These are phyloP conservation scores for Geotrichum histeridarum DNA, from an alignment of 1,139 yeast genomes.

Conservation along the genomic window DNA sequence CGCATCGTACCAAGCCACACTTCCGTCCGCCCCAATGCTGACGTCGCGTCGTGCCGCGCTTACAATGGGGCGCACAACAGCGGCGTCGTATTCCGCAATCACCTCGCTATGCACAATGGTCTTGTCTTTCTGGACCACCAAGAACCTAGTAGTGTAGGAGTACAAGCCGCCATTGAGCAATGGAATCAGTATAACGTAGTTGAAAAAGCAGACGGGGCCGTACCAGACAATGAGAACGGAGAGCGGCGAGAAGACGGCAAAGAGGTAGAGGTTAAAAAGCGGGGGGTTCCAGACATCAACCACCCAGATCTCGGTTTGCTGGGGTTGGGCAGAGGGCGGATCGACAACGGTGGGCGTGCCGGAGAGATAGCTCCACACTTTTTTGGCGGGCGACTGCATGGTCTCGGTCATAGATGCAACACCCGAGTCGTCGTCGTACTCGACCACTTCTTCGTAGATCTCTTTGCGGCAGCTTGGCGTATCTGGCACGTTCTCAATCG, in stretches of 20 bases:
- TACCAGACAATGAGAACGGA: slow-evolving; percentile 43
- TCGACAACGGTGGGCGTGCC: too few species aligned
- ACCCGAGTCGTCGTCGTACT: neutral
- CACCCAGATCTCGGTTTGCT: slow-evolving; percentile 42
- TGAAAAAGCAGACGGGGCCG: slow-evolving; percentile 41
- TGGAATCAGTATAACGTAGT: slow-evolving; percentile 30
- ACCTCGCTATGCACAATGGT: slow-evolving; percentile 57
- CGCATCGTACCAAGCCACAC: slow-evolving; percentile 41
- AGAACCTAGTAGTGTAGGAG: slow-evolving; percentile 44
- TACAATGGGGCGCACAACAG: slow-evolving; percentile 61
- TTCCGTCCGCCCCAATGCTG: slow-evolving; percentile 51
- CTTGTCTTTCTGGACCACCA: slow-evolving; percentile 50
- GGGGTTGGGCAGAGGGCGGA: too few species aligned
- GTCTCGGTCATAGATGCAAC: too few species aligned
- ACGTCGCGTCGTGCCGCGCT: slow-evolving; percentile 53
- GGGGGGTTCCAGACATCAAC: slow-evolving; percentile 59
- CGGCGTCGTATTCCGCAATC: slow-evolving; percentile 58
- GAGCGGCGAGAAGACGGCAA: slow-evolving; percentile 57
- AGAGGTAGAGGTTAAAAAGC: slow-evolving; percentile 45
- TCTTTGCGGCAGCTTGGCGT: slow-evolving; percentile 41
- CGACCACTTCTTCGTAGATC: slow-evolving; percentile 25
- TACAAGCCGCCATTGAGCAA: slow-evolving; percentile 43
- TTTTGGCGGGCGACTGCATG: slow-evolving; percentile 14
- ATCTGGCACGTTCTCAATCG: slow-evolving; percentile 38
- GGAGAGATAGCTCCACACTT: neutral